A percentile compares a stretch with the other conserved stretches of the same genome.
Evolutionary conservation across 1,139 yeast species (phyloP).

Genomic region (Hemisphaericaspora subhashii): DNA sequence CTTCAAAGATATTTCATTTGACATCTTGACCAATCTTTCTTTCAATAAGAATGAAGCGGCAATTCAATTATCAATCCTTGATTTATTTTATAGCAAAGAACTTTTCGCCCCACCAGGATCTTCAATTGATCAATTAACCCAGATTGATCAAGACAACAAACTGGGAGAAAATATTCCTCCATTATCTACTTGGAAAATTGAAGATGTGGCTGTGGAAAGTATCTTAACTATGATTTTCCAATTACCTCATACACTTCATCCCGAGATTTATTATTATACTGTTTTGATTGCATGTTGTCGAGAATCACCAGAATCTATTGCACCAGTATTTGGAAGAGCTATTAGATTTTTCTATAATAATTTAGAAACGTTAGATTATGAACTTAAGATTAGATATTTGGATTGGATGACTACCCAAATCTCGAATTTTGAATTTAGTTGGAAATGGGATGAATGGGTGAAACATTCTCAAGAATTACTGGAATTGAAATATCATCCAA

Average conservation of each 20-base stretch:
- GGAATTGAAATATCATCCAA: conserved; percentile 61
- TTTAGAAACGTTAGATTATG: conserved; percentile 70
- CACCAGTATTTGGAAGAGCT: conserved; percentile 94
- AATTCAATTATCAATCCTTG: conserved; percentile 75
- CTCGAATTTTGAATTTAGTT: conserved; percentile 89
- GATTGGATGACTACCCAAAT: conserved; percentile 96
- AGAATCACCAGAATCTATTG: conserved; percentile 84
- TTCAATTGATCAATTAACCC: conserved; percentile 66
- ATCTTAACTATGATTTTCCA: conserved; percentile 76
- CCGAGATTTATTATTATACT: conserved; percentile 77
- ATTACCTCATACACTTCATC: conserved; percentile 66
- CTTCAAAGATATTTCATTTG: conserved; percentile 73
- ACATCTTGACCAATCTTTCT: conserved; percentile 75
- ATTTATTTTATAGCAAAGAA: conserved; percentile 66
- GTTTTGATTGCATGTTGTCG: conserved; percentile 89
- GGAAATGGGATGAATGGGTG: conserved; percentile 99
- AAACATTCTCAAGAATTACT: conserved; percentile 44
- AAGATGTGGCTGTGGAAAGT: conserved; percentile 85
- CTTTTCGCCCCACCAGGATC: conserved; percentile 84
- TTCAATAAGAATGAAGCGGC: conserved; percentile 89
- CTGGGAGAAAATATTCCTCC: conserved; percentile 45
- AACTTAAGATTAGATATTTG: conserved; percentile 67
- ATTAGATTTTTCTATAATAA: conserved; percentile 79
- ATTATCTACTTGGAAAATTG: conserved; percentile 81
- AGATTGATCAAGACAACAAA: conserved; percentile 38